These are phyloP conservation scores for Nicotiana rustica DNA, from an alignment of 305 asterid genomes.

Conservation along the genomic window DNA sequence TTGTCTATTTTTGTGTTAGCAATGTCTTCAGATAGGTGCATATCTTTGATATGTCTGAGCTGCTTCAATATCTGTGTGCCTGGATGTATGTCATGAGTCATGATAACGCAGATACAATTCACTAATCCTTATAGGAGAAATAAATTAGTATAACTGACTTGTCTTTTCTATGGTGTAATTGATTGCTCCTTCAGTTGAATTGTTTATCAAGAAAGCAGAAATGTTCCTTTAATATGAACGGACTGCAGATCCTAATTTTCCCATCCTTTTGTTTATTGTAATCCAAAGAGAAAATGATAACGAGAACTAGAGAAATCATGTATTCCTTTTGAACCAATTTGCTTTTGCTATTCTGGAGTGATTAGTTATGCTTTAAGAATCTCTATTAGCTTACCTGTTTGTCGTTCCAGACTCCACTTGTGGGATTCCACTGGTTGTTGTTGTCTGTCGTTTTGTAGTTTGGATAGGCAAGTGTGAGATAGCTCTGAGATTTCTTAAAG, in stretches of 20 bases:
- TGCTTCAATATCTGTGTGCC: background rate
- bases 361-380: slow-evolving; percentile 22
- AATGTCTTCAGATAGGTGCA: background rate
- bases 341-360: background rate
- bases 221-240: background rate
- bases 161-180: background rate
- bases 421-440: too few relatives aligned
- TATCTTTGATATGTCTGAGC: background rate
- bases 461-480: background rate
- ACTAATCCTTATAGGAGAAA: background rate
- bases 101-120: background rate
- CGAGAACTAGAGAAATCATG: background rate
- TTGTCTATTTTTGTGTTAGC: background rate
- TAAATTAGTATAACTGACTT: background rate
- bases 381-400: slow-evolving; percentile 2
- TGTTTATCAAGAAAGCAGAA: background rate
- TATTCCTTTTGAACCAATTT: background rate
- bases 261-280: background rate
- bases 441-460: background rate
- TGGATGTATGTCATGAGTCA: background rate
- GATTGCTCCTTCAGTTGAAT: background rate
- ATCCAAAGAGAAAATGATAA: background rate
- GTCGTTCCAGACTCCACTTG: background rate
- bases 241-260: background rate
- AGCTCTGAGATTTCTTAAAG: background rate